These are phyloP conservation scores for Lentinula sp. DNA, from an alignment of 768 basidiomycete genomes.

Conservation along the genomic window DNA sequence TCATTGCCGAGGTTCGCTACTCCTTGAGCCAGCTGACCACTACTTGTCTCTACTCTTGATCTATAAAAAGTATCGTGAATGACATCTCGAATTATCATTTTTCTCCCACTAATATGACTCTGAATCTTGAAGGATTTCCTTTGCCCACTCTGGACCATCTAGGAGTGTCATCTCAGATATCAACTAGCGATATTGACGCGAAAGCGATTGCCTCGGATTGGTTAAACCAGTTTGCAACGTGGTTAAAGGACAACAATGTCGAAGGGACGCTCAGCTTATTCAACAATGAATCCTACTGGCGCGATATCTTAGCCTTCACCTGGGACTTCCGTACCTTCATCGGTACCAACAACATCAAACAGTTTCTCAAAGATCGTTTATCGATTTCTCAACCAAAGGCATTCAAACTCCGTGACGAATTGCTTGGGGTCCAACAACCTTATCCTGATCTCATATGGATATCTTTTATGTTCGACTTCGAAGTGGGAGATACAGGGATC, in stretches of 20 bases:
- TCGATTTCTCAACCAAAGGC: conserved; percentile 12
- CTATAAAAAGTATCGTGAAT: background rate
- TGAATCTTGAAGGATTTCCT: conserved; percentile 3
- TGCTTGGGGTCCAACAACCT: conserved; percentile 28
- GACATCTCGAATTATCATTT: background rate
- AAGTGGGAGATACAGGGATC: conserved; percentile 38
- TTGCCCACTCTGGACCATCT: conserved; percentile 4
- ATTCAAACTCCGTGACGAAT: conserved; percentile 19
- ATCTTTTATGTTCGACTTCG: conserved; percentile 50
- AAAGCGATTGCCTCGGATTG: conserved; percentile 6
- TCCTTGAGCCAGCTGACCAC: background rate
- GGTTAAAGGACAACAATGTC: conserved; percentile 10
- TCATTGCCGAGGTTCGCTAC: no score
- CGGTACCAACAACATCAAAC: conserved; percentile 25
- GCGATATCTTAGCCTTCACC: conserved; percentile 46
- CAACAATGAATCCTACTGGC: conserved; percentile 36
- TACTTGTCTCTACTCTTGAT: no score
- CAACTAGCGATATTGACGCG: background rate
- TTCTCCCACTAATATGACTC: background rate
- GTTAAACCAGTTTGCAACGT: conserved; percentile 16
- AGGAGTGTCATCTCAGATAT: background rate
- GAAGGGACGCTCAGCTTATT: conserved; percentile 19
- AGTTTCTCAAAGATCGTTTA: conserved; percentile 33
- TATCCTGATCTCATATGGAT: conserved; percentile 54
- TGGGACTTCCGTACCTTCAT: conserved; percentile 48